A percentile compares a stretch with the other conserved stretches of the same genome.
Conservation (phyloP, 2,329 filamentous ascomycete species). For the Botrytis fragariae region DNA sequence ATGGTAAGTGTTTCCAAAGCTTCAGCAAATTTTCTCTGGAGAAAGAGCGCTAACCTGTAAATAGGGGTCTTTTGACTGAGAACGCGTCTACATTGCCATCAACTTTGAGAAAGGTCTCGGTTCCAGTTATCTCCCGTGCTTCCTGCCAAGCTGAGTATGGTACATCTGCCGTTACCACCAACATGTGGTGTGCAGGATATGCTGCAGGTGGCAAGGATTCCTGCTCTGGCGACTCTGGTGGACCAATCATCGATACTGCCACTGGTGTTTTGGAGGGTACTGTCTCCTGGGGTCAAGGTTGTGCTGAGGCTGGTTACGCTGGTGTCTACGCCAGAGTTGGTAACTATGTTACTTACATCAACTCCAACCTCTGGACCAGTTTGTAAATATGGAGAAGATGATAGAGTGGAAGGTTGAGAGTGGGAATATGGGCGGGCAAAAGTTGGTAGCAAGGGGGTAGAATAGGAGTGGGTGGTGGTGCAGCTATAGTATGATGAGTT, state of each 20-base stretch:
- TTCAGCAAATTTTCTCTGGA: not conserved
- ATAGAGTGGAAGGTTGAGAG: not conserved
- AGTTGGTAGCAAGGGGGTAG: not conserved
- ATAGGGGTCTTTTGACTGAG: conserved; percentile 19
- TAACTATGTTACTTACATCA: conserved; percentile 21
- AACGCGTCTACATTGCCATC: conserved; percentile 19
- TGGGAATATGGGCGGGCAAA: not conserved
- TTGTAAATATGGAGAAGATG: not conserved
- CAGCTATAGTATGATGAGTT: conserved; percentile 9
- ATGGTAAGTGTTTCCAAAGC: conserved; percentile 17
- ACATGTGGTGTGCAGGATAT: conserved; percentile 29
- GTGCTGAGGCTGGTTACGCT: conserved; percentile 25
- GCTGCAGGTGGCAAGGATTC: conserved; percentile 29
- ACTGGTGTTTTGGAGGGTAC: conserved; percentile 26
- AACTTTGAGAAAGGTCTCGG: conserved; percentile 26
- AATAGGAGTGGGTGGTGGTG: not conserved
- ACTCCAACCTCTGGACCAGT: conserved; percentile 1
- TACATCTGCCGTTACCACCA: conserved; percentile 23
- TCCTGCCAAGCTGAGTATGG: conserved; percentile 25
- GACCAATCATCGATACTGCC: conserved; percentile 28
- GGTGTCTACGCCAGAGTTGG: conserved; percentile 29
- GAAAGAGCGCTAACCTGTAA: not conserved
- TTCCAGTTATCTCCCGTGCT: conserved; percentile 27
- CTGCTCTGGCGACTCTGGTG: conserved; percentile 29
- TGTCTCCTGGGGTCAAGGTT: conserved; percentile 29